Evolutionary conservation across 805 yeast genomes (phyloP).

Genomic region (Wickerhamiella kurtzmanii): DNA sequence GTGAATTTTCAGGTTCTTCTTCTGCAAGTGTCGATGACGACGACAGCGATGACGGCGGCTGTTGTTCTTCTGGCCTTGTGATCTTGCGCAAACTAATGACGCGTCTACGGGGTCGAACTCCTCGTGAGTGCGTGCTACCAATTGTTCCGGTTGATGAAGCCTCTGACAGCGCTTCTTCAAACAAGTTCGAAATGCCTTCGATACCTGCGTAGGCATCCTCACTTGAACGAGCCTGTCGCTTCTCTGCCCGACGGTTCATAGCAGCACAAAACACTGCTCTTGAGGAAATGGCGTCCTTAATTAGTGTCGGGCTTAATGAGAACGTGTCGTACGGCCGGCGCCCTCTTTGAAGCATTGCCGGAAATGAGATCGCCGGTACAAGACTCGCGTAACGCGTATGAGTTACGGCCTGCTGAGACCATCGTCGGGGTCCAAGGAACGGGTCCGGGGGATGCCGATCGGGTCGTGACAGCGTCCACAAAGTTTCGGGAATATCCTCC

Average conservation of each 20-base stretch:
- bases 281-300: background rate
- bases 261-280: background rate
- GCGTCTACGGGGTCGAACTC: constrained; percentile 9
- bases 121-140: background rate
- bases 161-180: constrained; percentile 1
- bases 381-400: constrained; percentile 1
- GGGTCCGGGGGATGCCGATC: constrained; percentile 16
- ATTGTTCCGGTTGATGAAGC: background rate
- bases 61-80: background rate
- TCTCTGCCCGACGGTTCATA: background rate
- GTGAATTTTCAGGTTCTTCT: background rate
- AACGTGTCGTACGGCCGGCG: constrained; percentile 10
- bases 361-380: constrained; percentile 3
- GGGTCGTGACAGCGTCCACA: constrained; percentile 21
- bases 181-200: background rate
- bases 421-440: constrained; percentile 17
- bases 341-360: background rate
- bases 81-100: constrained; percentile 12
- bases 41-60: background rate
- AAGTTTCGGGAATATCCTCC: constrained; percentile 26
- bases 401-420: constrained; percentile 12
- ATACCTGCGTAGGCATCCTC: background rate
- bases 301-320: constrained; percentile 6
- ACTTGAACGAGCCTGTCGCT: too few relatives aligned
- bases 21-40: too few relatives aligned